Base-by-base conservation (phyloP, 768 basidiomycete genomes). In the Tricholoma terreum region DNA sequence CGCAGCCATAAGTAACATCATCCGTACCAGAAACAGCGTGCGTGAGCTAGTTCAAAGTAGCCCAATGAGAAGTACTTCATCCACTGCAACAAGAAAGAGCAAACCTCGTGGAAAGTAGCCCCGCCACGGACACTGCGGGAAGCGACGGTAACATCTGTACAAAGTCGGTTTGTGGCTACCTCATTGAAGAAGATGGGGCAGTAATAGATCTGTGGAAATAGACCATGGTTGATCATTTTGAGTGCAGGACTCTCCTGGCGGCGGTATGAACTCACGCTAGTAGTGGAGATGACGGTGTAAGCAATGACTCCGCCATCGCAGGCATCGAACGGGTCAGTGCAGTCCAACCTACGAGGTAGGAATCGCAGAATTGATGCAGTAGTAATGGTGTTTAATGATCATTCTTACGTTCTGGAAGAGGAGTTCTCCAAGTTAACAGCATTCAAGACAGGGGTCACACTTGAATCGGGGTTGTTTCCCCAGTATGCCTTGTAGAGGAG, bases 131-230 rank as follows among this genome's bases (percentile, higher is more conserved):
- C 66, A 63, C 77, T 78, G 60, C 77, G 77, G 19, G 75, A 71
- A 12, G 73, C 70, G 36, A 80, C 78, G 21, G 72, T 67, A 21
- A 77, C 79, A 17, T 75, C 77, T 52, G 65, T 65, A 73, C 80
- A 81, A 35, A 80, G 73, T 43, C 58, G 64, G 40, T 65, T 51
- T 31, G 66, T 68, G 8, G 76, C 31, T 15, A 78, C 75, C 63
- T 81, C 74, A 56, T 73, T 72, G 73, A 76, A 81, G 74, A 81
- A 80, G 61, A 76, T 68, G 60, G 63, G 66, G 70, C 79, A 80
- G 68, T 62, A 78, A 70, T 79, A 80, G 63, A 81, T 76, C 76
- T 77, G 57, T 2, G 24, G 2, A 27, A 3, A 8, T 36, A 30
- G n/a, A 36, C 1, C 3, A 11, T 34, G 31, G 11, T n/a, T 7